Evolutionary conservation across 225 moss, liverwort and hornwort genomes (phyloP), one percentile per base, ranked within the genome.

Genomic region (Bryoerythrophyllum caledonicum): DNA sequence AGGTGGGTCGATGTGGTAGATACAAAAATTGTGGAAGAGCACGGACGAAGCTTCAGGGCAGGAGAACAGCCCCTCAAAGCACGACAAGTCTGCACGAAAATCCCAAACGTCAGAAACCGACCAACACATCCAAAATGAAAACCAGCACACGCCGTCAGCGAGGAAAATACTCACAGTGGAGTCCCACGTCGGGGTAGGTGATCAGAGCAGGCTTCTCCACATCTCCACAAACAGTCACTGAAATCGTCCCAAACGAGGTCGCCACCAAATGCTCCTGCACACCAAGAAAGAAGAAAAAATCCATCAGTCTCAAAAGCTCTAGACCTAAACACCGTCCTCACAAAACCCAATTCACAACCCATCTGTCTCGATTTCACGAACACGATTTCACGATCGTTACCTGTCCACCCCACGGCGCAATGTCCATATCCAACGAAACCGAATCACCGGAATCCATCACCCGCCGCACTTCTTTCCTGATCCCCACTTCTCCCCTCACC

Each of bases 141-240:
- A 7, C 5, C 27, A n/a, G 13, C 2, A 34, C 24, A 14, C 21
- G 7, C 52, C 44, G 15, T 55, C 65, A 25, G 23, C 48, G 1
- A 41, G 1, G 15, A 9, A 56, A 48, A 4, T 4, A 61, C 99
- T 87, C 78, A 99, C 99, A 93, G 71, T 95, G 95, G 0, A 99
- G 83, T 64, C 93, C 99, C 20, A 99, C 89, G 70, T 99, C 99
- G n/a, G 99, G 95, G 73, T 99, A 99, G 2, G 99, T 95, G 57
- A 99, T 80, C 55, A 99, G 89, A 7, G 99, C 99, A 43, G 95
- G 93, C 85, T 99, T 95, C 60, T 89, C 86, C 65, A 87, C 85
- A 67, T 99, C 95, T 60, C 99, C 99, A 60, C 89, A 88, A 63
- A 95, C 91, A 15, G 89, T 90, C 28, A 99, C 99, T 20, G 95